Conservation (phyloP, 129 eudicot genomes). For the Mikania micrantha region DNA sequence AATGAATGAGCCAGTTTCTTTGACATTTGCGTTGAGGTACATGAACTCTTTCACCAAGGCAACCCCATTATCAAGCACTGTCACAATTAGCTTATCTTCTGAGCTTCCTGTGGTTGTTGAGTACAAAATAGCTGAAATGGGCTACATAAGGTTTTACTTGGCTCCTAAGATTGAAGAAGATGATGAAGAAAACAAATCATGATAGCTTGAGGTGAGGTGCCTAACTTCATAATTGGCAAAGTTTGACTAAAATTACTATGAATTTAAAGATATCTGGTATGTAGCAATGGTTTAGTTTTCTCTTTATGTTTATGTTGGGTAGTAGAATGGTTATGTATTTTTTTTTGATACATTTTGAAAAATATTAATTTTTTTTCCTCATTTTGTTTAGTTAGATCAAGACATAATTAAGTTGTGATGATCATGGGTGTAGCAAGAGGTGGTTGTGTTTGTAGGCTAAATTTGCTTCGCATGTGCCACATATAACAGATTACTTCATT, state of each 20-base stretch:
- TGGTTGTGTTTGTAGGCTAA: no score
- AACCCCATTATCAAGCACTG: conserved; percentile 62
- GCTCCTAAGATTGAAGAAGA: conserved; percentile 99
- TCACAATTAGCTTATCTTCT: conserved; percentile 79
- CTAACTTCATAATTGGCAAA: neutral
- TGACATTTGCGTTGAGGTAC: conserved; percentile 94
- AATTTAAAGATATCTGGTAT: neutral
- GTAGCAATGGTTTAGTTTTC: neutral
- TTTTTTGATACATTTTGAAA: neutral
- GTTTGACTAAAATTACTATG: neutral
- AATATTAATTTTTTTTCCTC: neutral
- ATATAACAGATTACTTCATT: no score
- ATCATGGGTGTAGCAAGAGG: neutral
- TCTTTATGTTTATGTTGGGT: conserved; percentile 4
- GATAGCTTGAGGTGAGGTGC: neutral
- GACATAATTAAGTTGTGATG: neutral
- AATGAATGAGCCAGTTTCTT: conserved; percentile 94
- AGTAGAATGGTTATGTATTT: conserved; percentile 6
- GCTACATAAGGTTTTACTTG: conserved; percentile 79
- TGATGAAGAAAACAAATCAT: conserved; percentile 70
- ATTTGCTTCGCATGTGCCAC: no score
- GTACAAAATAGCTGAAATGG: conserved; percentile 98
- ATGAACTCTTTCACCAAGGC: conserved; percentile 96
- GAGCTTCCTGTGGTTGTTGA: conserved; percentile 98
- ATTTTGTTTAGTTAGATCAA: neutral